Base-by-base conservation (phyloP, 371 early-diverging fungal genomes). In the Apophysomyces sp. region DNA sequence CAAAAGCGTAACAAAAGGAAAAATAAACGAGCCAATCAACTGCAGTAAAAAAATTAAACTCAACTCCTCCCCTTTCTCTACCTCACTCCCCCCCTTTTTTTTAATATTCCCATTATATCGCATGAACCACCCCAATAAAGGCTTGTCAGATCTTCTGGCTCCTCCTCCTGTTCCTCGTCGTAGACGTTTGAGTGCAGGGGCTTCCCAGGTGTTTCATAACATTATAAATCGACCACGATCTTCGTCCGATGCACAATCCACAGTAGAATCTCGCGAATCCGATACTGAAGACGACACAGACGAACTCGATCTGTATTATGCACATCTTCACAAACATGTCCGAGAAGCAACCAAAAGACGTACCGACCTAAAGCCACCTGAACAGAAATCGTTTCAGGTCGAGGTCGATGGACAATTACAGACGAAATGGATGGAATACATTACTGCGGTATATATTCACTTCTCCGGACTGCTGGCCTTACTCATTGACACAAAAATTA, bases 271-370 rank as follows among this genome's bases (percentile, higher is more conserved):
- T 8, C 49, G n/a, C 51, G 32, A 44, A 2, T 26, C 44, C 16
- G 44, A 41, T 27, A 11, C 53, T 0, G 53, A 60, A 18, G 52
- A 36, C 30, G 11, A 13, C 21, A 21, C 49, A 21, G 62, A 61
- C 31, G 62, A 61, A 40, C 15, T 61, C 5, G 55, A 15, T 8
- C 29, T 27, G 7, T 55, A 70, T 24, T 69, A 72, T 60, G 60
- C 67, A 13, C 66, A 72, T 52, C 51, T 76, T 54, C 58, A 63
- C n/a, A 72, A 72, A 39, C 70, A 76, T 63, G 70, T 72, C 12
- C 63, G 61, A 18, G 70, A 76, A 53, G 69, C 49, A 44, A 44
- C 49, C 16, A 44, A 72, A 12, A 58, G 64, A 32, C 61, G 68
- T 24, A 57, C 60, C 8, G 44, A 55, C 11, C 51, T 62, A 6